Evolutionary conservation across 2,329 filamentous ascomycete genomes (phyloP), one percentile per base, ranked within the genome.

Genomic region (Aaosphaeria pasadenensis): DNA sequence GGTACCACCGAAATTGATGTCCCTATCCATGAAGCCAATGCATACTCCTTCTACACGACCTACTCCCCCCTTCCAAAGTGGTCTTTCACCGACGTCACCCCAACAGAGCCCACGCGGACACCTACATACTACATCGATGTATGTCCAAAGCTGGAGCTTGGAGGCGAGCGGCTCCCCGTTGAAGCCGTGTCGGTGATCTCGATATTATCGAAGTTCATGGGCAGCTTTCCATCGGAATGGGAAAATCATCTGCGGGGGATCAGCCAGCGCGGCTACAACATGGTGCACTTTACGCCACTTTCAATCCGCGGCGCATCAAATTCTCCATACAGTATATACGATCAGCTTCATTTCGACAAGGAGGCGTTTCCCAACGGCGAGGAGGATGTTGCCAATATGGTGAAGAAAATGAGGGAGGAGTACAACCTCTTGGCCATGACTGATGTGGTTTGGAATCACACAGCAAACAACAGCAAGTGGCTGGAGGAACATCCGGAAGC

Each of bases 381-480:
- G 71, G 74, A 84, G 49, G 91, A 97, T 67, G 79, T 97, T 47
- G 77, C 85, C 49, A 79, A 83, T 42, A 78, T 99, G 77, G 83
- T 95, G 13, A 72, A 82, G 39, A 91, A 83, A 64, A 87, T 99
- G 79, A 89, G 96, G 71, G 79, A 85, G 44, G 85, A 95, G 45
- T 85, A 95, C 69, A 88, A 88, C 2, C 76, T 99, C 46, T 78
- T 99, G 48, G 90, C 89, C 52, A 73, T 99, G 74, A 96, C 92
- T 1, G 94, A 99, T 68, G 92, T 99, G 52, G 95, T 99, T 40
- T 91, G 94, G 77, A 99, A 99, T 65, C 94, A 99, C 74, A 99
- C 94, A 4, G 92, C 94, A 5, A 83, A 96, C 75, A 97, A 97
- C 73, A 95, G 88, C 71, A 83, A 87, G 60, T 99, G 94, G 94